Evolutionary conservation across 192 early-diverging fungal genomes (phyloP).

Genomic region (Coemansia sp.): DNA sequence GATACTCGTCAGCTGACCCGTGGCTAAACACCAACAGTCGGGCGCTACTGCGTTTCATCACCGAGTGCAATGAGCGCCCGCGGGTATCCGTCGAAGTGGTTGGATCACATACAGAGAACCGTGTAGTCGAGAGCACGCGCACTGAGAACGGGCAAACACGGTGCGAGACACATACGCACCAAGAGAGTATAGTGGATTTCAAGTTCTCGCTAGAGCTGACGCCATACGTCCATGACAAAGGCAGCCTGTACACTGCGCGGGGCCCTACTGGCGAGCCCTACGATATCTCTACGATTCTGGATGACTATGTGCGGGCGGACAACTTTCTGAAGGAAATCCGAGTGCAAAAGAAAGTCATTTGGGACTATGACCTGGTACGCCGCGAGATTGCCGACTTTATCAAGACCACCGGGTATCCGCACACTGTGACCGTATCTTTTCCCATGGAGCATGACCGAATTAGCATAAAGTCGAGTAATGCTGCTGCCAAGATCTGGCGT

Average conservation of each 20-base stretch:
- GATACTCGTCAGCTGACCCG: constrained; percentile 40
- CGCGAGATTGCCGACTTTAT: constrained; percentile 22
- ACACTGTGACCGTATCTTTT: constrained; percentile 31
- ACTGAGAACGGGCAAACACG: constrained; percentile 12
- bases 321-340: constrained; percentile 41
- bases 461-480: constrained; percentile 22
- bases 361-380: constrained; percentile 47
- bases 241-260: constrained; percentile 39
- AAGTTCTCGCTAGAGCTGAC: constrained; percentile 43
- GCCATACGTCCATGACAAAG: constrained; percentile 39
- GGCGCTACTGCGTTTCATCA: constrained; percentile 36
- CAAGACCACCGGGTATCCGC: constrained; percentile 36
- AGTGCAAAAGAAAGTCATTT: constrained; percentile 48
- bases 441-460: constrained; percentile 44
- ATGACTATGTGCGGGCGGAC: constrained; percentile 30
- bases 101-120: constrained; percentile 32
- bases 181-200: constrained; percentile 39
- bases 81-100: constrained; percentile 33
- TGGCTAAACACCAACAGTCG: constrained; percentile 42
- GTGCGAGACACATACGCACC: constrained; percentile 11
- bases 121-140: constrained; percentile 2
- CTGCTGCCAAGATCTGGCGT: constrained; percentile 22
- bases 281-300: constrained; percentile 26
- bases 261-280: constrained; percentile 23
- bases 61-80: constrained; percentile 41